phyloP scores from a whole-genome alignment of 148 eudicot genomes.

The Selenicereus undatus region DNA sequence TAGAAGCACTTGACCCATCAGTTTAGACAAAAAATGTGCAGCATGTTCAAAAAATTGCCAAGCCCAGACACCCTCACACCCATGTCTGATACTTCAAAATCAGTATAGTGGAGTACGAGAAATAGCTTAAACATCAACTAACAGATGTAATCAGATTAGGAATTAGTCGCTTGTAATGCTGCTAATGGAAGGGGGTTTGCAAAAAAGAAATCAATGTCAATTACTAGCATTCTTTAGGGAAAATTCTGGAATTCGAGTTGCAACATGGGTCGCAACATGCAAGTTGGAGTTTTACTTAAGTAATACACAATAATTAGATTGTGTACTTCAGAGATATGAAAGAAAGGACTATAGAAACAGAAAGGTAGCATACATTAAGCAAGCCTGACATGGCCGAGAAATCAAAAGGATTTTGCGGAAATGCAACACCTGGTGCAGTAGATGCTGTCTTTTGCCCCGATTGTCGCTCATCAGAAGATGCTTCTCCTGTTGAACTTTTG shows the following conservation, averaged over 20 bases:
- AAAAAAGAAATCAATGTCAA: neutral
- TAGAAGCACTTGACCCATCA: too few species aligned
- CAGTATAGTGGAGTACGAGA: too few species aligned
- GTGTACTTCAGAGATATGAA: neutral
- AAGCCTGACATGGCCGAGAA: conserved; percentile 90
- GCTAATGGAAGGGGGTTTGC: neutral
- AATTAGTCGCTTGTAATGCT: neutral
- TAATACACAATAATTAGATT: neutral
- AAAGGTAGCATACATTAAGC: conserved; percentile 52
- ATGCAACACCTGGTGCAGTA: conserved; percentile 48
- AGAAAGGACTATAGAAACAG: neutral
- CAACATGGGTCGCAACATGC: neutral
- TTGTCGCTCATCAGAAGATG: conserved; percentile 44
- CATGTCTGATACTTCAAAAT: too few species aligned
- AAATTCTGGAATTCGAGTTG: neutral
- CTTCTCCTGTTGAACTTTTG: conserved; percentile 35
- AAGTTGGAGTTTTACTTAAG: neutral
- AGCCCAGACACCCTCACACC: too few species aligned
- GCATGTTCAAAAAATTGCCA: too few species aligned
- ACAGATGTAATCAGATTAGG: neutral
- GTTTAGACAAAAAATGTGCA: too few species aligned
- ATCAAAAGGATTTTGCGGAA: conserved; percentile 77
- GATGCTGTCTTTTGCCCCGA: conserved; percentile 39
- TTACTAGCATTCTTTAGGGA: neutral
- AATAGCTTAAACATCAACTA: neutral